Conservation (phyloP, 1,284 basidiomycete genomes). For the Phlebopus sp. region DNA sequence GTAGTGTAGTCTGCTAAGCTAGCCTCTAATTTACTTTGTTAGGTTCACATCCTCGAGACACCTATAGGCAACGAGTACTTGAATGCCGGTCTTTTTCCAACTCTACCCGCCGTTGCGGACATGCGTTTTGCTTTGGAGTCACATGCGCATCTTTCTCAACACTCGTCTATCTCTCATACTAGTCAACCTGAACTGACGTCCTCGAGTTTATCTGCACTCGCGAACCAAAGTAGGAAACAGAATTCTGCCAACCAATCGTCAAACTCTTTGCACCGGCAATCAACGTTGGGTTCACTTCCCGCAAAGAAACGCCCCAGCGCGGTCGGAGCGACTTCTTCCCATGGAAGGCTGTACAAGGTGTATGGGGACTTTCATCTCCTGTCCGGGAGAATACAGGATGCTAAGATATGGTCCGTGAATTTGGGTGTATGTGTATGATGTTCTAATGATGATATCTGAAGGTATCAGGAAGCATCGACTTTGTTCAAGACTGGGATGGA, state of each 20-base stretch:
- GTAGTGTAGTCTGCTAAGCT: conserved; percentile 18
- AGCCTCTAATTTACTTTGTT: conserved; percentile 11
- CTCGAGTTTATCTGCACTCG: conserved; percentile 38
- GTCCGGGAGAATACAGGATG: conserved; percentile 78
- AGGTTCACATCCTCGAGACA: conserved; percentile 67
- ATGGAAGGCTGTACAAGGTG: conserved; percentile 80
- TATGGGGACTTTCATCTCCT: conserved; percentile 87
- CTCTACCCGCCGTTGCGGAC: conserved; percentile 55
- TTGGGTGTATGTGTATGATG: conserved; percentile 9
- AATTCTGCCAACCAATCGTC: conserved; percentile 42
- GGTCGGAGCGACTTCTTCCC: conserved; percentile 67
- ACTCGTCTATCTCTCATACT: conserved; percentile 46
- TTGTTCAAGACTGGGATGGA: conserved; percentile 74
- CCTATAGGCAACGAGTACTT: conserved; percentile 75
- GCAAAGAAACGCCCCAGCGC: conserved; percentile 59
- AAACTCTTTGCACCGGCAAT: conserved; percentile 43
- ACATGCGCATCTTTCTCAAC: conserved; percentile 39
- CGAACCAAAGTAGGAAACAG: conserved; percentile 49
- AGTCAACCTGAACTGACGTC: conserved; percentile 57
- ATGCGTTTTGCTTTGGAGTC: conserved; percentile 54
- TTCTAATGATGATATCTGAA: conserved; percentile 35
- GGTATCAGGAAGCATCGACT: conserved; percentile 82
- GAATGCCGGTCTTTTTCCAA: conserved; percentile 61
- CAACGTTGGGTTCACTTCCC: conserved; percentile 42
- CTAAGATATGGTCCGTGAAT: conserved; percentile 64